These are phyloP conservation scores for Beauveria sp. DNA, from an alignment of 2,329 filamentous ascomycete genomes.

Conservation along the genomic window DNA sequence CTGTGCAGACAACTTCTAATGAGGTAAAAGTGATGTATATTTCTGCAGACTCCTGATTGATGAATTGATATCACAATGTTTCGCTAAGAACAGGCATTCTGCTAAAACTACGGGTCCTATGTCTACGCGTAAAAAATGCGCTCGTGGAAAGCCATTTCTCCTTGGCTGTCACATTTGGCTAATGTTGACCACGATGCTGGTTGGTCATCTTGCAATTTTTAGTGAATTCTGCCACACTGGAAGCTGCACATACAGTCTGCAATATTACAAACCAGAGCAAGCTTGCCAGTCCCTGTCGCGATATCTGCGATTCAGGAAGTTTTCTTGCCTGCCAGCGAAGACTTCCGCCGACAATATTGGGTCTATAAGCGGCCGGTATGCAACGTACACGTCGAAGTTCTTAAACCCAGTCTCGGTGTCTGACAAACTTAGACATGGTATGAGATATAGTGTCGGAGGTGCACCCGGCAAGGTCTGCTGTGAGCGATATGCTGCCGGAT, in stretches of 20 bases:
- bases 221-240: not conserved
- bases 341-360: constrained; percentile 49
- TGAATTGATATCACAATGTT: not conserved
- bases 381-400: constrained; percentile 57
- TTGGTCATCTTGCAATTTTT: constrained; percentile 50
- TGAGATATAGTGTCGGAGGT: not conserved
- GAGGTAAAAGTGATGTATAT: constrained; percentile 60
- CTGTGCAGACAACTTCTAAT: not conserved
- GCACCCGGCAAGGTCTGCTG: not conserved
- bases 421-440: constrained; percentile 33
- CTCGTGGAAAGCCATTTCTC: constrained; percentile 58
- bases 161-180: constrained; percentile 52
- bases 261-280: constrained; percentile 68
- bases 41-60: constrained; percentile 45
- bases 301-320: constrained; percentile 53
- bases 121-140: constrained; percentile 59
- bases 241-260: constrained; percentile 52
- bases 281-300: constrained; percentile 57
- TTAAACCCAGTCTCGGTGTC: constrained; percentile 56
- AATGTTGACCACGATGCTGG: constrained; percentile 46
- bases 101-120: constrained; percentile 28
- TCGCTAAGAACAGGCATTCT: no score
- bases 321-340: constrained; percentile 41
- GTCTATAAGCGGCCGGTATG: constrained; percentile 59
- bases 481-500: not conserved